Evolutionary conservation across 169 alveolate species (phyloP).

Genomic region (Cryptosporidium ryanae): DNA sequence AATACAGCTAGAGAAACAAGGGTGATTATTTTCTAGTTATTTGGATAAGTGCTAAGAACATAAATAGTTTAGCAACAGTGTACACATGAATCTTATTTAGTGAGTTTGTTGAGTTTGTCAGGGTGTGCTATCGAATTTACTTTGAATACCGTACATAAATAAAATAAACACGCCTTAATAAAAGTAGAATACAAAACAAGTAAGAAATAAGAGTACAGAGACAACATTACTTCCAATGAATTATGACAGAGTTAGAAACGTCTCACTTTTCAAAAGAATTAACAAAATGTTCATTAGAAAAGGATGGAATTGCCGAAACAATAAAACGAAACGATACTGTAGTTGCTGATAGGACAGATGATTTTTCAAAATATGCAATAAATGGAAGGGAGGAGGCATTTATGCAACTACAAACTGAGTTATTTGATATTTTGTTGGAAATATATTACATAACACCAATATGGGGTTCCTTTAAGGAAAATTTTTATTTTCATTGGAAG

Average conservation of each 20-base stretch:
- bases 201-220: background rate
- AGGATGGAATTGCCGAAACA: background rate
- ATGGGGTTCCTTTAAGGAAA: constrained; percentile 72
- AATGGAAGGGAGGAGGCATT: constrained; percentile 52
- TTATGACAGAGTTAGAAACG: background rate
- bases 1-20: background rate
- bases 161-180: no score
- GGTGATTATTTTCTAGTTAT: no score
- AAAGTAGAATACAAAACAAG: background rate
- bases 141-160: no score
- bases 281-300: background rate
- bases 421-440: constrained; percentile 50
- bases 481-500: constrained; percentile 72
- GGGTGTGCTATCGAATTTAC: no score
- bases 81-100: no score
- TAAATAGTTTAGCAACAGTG: no score
- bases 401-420: constrained; percentile 62
- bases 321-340: background rate
- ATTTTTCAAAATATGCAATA: background rate
- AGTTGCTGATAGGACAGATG: background rate
- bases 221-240: background rate
- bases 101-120: no score
- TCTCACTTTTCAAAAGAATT: background rate
- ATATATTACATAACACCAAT: constrained; percentile 40
- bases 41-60: no score